Conservation (phyloP, 768 basidiomycete species). For the Rhizopogon sp. region DNA sequence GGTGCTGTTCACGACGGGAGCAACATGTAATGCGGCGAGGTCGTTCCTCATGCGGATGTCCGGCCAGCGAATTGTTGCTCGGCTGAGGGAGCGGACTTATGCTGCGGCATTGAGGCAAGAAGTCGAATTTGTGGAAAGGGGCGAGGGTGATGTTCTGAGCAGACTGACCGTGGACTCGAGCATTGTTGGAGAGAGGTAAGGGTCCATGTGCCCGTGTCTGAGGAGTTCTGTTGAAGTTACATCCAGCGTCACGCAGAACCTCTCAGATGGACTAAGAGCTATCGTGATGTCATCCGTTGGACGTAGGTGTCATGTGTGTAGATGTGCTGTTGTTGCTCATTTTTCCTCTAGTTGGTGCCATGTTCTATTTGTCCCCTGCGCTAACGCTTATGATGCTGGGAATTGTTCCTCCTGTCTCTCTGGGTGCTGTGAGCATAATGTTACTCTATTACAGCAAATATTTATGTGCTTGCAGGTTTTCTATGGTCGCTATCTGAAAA, state of each 20-base stretch:
- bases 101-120: slow-evolving; percentile 83
- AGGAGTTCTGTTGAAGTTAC: slow-evolving; percentile 1
- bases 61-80: slow-evolving; percentile 87
- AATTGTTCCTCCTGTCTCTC: slow-evolving; percentile 83
- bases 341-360: slow-evolving; percentile 67
- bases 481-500: slow-evolving; percentile 93
- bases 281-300: slow-evolving; percentile 94
- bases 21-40: slow-evolving; percentile 78
- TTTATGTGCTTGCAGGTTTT: slow-evolving; percentile 58
- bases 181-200: slow-evolving; percentile 88
- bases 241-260: slow-evolving; percentile 68
- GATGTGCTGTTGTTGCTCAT: background rate
- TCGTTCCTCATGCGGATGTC: slow-evolving; percentile 83
- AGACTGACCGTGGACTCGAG: slow-evolving; percentile 87
- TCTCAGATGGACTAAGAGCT: slow-evolving; percentile 78
- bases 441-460: slow-evolving; percentile 4
- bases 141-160: slow-evolving; percentile 92
- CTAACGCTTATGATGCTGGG: slow-evolving; percentile 90
- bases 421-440: slow-evolving; percentile 61
- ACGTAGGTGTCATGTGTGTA: slow-evolving; percentile 42
- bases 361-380: slow-evolving; percentile 89
- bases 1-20: slow-evolving; percentile 80
- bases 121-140: slow-evolving; percentile 88
- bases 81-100: slow-evolving; percentile 79
- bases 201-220: background rate